These are phyloP conservation scores for Leucocoprinus sp. DNA, from an alignment of 768 basidiomycete species.

Conservation along the genomic window DNA sequence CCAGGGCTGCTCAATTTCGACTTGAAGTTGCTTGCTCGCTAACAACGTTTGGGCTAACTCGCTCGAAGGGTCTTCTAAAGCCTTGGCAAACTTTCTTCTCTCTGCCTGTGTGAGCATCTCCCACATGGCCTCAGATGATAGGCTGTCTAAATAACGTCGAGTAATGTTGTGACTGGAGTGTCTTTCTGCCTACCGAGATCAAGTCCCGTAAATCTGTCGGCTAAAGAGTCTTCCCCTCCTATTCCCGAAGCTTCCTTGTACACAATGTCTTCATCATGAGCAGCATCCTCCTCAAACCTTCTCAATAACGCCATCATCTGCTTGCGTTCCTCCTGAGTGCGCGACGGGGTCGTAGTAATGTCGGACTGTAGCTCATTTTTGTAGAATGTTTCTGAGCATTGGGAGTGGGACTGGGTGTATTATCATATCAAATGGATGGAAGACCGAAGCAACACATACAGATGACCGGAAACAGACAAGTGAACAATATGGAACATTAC, in stretches of 20 bases:
- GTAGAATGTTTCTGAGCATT: conserved; percentile 81
- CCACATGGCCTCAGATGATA: conserved; percentile 53
- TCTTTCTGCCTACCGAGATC: conserved; percentile 47
- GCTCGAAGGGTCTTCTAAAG: conserved; percentile 54
- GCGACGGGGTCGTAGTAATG: conserved; percentile 48
- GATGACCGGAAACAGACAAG: conserved; percentile 70
- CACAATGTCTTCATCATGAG: conserved; percentile 21
- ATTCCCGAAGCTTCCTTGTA: conserved; percentile 17
- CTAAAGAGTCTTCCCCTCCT: conserved; percentile 33
- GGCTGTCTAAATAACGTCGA: conserved; percentile 33
- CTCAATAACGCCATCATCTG: conserved; percentile 66
- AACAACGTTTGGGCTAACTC: conserved; percentile 53
- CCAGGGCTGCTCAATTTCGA: conserved; percentile 56
- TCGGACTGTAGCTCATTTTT: conserved; percentile 62
- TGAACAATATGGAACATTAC: conserved; percentile 78
- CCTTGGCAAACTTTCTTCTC: conserved; percentile 48
- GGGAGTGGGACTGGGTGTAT: conserved; percentile 43
- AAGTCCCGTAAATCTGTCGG: conserved; percentile 41
- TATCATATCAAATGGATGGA: background rate
- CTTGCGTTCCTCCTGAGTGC: conserved; percentile 45
- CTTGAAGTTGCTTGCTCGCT: conserved; percentile 44
- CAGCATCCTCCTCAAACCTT: conserved; percentile 59
- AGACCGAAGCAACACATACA: conserved; percentile 28
- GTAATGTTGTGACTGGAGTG: background rate
- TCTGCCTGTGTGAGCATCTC: conserved; percentile 51